Percentiles rank a stretch among this genome's conserved stretches.
Evolutionary conservation across 345 rosid genomes (phyloP).

Genomic region (Diplotaxis tenuifolia): DNA sequence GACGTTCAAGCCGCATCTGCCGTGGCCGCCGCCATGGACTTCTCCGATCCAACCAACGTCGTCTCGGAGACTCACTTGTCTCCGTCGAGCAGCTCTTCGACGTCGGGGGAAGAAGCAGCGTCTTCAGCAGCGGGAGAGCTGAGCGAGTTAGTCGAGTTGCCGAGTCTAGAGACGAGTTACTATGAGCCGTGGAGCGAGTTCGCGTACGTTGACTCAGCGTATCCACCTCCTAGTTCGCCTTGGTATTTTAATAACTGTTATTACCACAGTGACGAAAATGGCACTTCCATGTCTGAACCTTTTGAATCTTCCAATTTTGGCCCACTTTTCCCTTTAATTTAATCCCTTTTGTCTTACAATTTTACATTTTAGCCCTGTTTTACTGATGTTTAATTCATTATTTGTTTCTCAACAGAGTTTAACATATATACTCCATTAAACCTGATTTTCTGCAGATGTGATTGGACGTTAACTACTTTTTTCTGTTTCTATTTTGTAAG

Average conservation of each 20-base stretch:
- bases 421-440: slow-evolving; percentile 12
- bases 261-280: slow-evolving; percentile 41
- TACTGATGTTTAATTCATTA: slow-evolving; percentile 1
- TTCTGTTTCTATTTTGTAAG: background rate
- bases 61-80: slow-evolving; percentile 3
- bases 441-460: background rate
- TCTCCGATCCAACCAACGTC: slow-evolving; percentile 16
- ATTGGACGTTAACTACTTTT: background rate
- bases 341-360: background rate
- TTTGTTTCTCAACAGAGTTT: slow-evolving; percentile 14
- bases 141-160: slow-evolving; percentile 77
- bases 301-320: slow-evolving; percentile 39
- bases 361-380: background rate
- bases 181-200: slow-evolving; percentile 55
- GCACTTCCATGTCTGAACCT: slow-evolving; percentile 32
- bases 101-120: slow-evolving; percentile 36
- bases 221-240: slow-evolving; percentile 39
- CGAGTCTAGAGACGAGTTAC: slow-evolving; percentile 58
- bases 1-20: slow-evolving; percentile 92
- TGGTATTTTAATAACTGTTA: slow-evolving; percentile 41
- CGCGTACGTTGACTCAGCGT: slow-evolving; percentile 52
- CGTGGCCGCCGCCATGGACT: slow-evolving; percentile 74
- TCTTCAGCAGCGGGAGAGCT: slow-evolving; percentile 63
- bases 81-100: background rate
- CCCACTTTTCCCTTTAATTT: slow-evolving; percentile 26